Evolutionary conservation across 2,329 filamentous ascomycete genomes (phyloP), one percentile per base, ranked within the genome.

Genomic region (Eurotiales sp.): DNA sequence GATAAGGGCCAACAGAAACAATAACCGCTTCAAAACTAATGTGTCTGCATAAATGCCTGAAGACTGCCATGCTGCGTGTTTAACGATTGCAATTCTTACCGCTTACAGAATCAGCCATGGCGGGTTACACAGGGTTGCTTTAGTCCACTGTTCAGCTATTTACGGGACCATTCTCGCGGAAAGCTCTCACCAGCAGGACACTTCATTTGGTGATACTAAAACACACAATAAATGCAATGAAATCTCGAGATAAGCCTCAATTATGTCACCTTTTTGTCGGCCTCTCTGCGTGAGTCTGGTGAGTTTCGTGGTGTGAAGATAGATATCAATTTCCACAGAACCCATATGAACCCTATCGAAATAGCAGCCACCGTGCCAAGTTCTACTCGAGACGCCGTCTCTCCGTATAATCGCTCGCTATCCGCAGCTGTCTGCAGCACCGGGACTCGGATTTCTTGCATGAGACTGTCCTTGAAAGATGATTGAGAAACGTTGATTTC

Each of bases 261-360:
- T 49, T 56, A 57, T 45, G 49, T 40, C 40, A 50, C 50, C 29
- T 36, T 50, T 39, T 51, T 50, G 36, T 51, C 37, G n/a, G 14
- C 37, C 36, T 25, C 17, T 15, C 43, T 34, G 21, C 42, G 51
- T 4, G 34, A 25, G 45, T 48, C 47, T 21, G 7, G 17, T 37
- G 34, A 19, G 34, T 56, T 50, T 50, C 60, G 61, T 61, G 40
- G 60, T 59, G 12, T 58, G 17, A 60, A 57, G 21, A 67, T 66
- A 39, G 58, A 43, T 3, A 61, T 63, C 37, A 88, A 66, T 63
- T 80, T 84, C 78, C 79, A 84, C 14, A 85, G 59, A 15, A 90
- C 75, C 84, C 86, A 90, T n/a, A 76, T 62, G 63, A 88, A 87
- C 0, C 87, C 87, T 34, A 85, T 58, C 2, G 77, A 55, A 11